A percentile compares a stretch with the other conserved stretches of the same genome.
Conservation (phyloP, 345 rosid genomes). For the Reutealis trisperma region DNA sequence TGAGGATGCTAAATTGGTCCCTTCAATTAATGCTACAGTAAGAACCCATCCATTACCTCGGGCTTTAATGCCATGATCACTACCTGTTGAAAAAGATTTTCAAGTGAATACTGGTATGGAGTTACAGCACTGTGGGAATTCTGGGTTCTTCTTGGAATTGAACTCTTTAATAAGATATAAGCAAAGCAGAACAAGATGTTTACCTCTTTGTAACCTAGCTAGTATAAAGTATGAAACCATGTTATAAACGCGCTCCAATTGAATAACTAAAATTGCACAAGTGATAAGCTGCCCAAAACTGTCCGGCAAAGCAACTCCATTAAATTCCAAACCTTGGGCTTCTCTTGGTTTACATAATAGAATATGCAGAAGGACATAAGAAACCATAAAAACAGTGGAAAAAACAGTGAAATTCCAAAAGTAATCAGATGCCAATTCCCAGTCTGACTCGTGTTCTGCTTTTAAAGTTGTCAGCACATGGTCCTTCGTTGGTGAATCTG, state of each 20-base stretch:
- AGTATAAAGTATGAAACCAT: constrained; percentile 69
- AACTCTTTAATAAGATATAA: neutral
- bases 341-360: constrained; percentile 48
- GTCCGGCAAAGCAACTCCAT: constrained; percentile 82
- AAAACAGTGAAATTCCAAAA: constrained; percentile 66
- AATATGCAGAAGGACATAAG: constrained; percentile 62
- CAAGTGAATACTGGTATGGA: constrained; percentile 16
- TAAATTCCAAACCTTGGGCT: constrained; percentile 67
- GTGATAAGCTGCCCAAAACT: constrained; percentile 80
- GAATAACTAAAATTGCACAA: constrained; percentile 56
- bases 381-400: constrained; percentile 53
- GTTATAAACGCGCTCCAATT: constrained; percentile 58
- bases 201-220: constrained; percentile 72
- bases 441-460: constrained; percentile 61
- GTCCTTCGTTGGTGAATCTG: constrained; percentile 44
- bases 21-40: constrained; percentile 80
- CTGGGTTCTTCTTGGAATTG: neutral
- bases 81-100: constrained; percentile 44
- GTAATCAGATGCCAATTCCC: constrained; percentile 59
- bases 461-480: constrained; percentile 61
- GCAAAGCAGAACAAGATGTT: constrained; percentile 5
- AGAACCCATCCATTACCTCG: constrained; percentile 93
- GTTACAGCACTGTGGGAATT: constrained; percentile 1
- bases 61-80: constrained; percentile 64
- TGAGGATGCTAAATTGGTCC: constrained; percentile 57